phyloP scores from a whole-genome alignment of 2,329 filamentous ascomycete genomes.

The Sclerotinia nivalis region DNA sequence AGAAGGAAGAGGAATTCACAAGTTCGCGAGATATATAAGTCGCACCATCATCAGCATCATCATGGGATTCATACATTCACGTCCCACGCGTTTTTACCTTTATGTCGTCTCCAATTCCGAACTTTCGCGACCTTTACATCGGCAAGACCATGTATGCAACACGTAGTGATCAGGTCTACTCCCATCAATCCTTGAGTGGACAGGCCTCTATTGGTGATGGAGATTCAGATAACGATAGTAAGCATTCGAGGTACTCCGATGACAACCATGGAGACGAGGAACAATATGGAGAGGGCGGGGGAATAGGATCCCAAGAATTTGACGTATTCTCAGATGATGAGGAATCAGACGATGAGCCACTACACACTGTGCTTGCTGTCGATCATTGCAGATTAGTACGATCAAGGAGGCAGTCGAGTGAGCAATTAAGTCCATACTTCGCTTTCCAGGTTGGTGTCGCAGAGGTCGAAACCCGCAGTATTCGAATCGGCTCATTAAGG shows the following conservation, averaged over 20 bases:
- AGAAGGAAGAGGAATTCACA: slow-evolving; percentile 29
- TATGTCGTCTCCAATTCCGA: slow-evolving; percentile 39
- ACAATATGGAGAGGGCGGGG: slow-evolving; percentile 7
- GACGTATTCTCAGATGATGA: slow-evolving; percentile 17
- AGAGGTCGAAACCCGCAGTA: slow-evolving; percentile 32
- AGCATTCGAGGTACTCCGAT: slow-evolving; percentile 3
- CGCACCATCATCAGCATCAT: slow-evolving; percentile 32
- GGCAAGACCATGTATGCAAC: slow-evolving; percentile 36
- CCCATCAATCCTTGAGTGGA: slow-evolving; percentile 27
- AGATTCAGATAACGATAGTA: slow-evolving; percentile 22
- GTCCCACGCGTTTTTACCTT: slow-evolving; percentile 26
- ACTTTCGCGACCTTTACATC: slow-evolving; percentile 39
- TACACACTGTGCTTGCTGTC: slow-evolving; percentile 36
- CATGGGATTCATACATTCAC: slow-evolving; percentile 29
- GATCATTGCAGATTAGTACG: slow-evolving; percentile 25
- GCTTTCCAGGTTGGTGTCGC: slow-evolving; percentile 39
- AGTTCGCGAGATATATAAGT: slow-evolving; percentile 34
- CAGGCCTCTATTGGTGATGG: slow-evolving; percentile 29
- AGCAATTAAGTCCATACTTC: slow-evolving; percentile 26
- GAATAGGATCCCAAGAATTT: slow-evolving; percentile 16
- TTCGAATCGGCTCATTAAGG: slow-evolving; percentile 33
- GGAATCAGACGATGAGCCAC: slow-evolving; percentile 25
- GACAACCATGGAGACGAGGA: slow-evolving; percentile 18
- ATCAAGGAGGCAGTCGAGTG: slow-evolving; percentile 3
- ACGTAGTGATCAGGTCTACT: slow-evolving; percentile 26